Evolutionary conservation across 805 yeast genomes (phyloP), one percentile per base, ranked within the genome.

Genomic region (Sugiyamaella qingdaonensis): DNA sequence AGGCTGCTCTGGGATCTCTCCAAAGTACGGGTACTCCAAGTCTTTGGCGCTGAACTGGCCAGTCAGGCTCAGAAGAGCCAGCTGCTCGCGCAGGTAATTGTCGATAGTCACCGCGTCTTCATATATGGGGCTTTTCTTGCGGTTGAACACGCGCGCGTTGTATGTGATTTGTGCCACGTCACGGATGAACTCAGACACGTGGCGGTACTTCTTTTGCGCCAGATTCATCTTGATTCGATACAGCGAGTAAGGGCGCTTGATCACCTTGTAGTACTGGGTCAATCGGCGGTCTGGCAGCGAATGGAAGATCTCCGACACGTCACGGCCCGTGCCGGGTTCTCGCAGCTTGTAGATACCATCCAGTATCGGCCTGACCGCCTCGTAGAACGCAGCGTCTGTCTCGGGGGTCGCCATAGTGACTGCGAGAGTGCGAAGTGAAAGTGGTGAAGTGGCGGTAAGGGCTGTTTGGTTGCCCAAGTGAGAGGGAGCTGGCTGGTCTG

Each of bases 91-190:
- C 46, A 85, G 64, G 64, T 68, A 82, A 42, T 73, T 67, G 61
- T 85, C 85, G 57, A 85, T 68, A 19, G 81, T 72, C 16, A 75
- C 73, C 2, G 90, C 97, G 61, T 85, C 86, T 21, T 75, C 74
- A 68, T 85, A 86, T 50, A 86, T 85, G 14, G 73, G 73, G 0
- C 90, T 81, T 11, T 77, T 82, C 57, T 82, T 83, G 54, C 82
- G 82, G 68, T 92, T 92, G 69, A 85, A 92, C 46, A 84, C 79
- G 55, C 88, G 80, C 2, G 97, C 97, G 65, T 92, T 92, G 90
- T 95, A 88, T 0, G 88, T 79, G 49, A 92, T 86, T 67, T 88
- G 95, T 0, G 85, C 88, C 54, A 91, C 66, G 67, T 91, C 97
- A 53, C 74, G 78, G 35, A 91, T 71, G 67, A 88, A 90, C 44